Conservation (phyloP, 108 stramenopile genomes). For the Licmophora abbreviata region DNA sequence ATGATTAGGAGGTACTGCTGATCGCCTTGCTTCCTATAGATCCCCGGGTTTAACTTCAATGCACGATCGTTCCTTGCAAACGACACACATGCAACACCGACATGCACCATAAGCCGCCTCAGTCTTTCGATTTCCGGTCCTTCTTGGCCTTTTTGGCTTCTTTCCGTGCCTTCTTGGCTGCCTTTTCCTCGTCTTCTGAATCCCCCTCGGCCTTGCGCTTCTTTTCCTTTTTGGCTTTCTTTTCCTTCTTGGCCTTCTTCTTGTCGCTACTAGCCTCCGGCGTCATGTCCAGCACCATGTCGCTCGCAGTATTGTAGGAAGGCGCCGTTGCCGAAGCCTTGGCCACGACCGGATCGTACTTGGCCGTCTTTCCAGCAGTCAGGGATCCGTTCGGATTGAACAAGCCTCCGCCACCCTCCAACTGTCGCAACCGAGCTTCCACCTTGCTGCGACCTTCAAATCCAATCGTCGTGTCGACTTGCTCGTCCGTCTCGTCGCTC, state of each 20-base stretch:
- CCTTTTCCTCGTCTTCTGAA: slow-evolving; percentile 24
- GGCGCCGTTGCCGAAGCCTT: slow-evolving; percentile 63
- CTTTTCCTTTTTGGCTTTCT: slow-evolving; percentile 42
- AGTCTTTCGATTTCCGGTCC: slow-evolving; percentile 19
- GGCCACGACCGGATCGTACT: slow-evolving; percentile 68
- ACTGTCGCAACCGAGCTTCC: slow-evolving; percentile 92
- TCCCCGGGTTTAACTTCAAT: no score
- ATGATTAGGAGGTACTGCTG: no score
- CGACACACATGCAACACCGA: no score
- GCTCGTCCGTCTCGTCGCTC: slow-evolving; percentile 81
- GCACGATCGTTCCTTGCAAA: no score
- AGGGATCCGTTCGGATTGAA: slow-evolving; percentile 64
- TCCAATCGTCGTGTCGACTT: slow-evolving; percentile 90
- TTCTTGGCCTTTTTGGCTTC: slow-evolving; percentile 32
- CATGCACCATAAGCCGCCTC: background rate
- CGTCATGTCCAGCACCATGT: slow-evolving; percentile 61
- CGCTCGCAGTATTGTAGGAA: slow-evolving; percentile 80
- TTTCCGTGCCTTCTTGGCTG: slow-evolving; percentile 29
- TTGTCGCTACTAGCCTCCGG: slow-evolving; percentile 16
- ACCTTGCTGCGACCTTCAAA: slow-evolving; percentile 96
- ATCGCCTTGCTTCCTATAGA: no score
- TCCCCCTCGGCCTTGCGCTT: slow-evolving; percentile 33
- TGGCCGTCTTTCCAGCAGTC: slow-evolving; percentile 67
- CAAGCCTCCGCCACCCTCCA: slow-evolving; percentile 88
- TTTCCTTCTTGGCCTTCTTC: slow-evolving; percentile 69